Conservation (phyloP, 202 grass and related monocot genomes). For the Schoenoplectus tabernaemontani region DNA sequence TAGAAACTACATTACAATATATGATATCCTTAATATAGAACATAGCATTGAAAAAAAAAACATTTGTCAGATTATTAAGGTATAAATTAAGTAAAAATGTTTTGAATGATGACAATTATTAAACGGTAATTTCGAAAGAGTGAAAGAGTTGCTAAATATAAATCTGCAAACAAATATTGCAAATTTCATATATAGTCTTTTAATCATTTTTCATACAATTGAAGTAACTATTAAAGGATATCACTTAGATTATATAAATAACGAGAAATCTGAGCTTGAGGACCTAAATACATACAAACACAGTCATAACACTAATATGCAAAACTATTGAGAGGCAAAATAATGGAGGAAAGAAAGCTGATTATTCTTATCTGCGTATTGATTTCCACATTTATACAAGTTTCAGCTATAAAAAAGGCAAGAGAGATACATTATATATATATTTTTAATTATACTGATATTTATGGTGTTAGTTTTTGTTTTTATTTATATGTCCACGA, state of each 20-base stretch:
- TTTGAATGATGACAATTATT: background rate
- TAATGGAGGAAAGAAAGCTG: background rate
- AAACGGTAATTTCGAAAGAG: too few species aligned
- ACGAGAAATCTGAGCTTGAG: background rate
- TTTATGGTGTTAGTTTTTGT: background rate
- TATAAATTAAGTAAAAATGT: background rate
- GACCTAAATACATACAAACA: background rate
- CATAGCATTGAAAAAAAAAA: background rate
- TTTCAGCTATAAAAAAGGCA: conserved; percentile 47
- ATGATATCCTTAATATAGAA: background rate
- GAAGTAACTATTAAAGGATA: background rate
- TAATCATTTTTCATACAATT: background rate
- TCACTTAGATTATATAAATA: background rate
- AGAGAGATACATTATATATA: background rate
- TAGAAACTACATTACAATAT: background rate
- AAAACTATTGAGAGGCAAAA: background rate
- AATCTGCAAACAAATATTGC: background rate
- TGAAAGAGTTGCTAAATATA: background rate
- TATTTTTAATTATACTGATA: background rate
- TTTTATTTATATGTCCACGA: background rate
- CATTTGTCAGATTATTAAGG: background rate
- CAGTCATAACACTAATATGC: background rate
- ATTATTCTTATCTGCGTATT: background rate
- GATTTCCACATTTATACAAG: conserved; percentile 3
- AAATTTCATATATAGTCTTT: background rate